Percentiles rank a stretch among this genome's conserved stretches.
Evolutionary conservation across 2,329 filamentous ascomycete species (phyloP).

Genomic region (Paracoccidioides lutzii): DNA sequence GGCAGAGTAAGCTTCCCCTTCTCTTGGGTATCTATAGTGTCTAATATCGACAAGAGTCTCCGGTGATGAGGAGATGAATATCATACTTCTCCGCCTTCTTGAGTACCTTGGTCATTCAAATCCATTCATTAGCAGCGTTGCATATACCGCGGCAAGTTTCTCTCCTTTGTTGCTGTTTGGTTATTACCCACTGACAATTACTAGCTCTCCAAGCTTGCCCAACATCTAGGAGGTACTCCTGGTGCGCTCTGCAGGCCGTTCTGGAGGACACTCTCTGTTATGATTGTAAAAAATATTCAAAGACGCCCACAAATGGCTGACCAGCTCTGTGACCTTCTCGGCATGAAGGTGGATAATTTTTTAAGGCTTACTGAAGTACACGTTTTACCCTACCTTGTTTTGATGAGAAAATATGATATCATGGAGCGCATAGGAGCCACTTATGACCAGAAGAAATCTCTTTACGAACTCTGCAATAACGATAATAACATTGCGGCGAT

Average conservation of each 20-base stretch:
- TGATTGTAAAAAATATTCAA: constrained; percentile 69
- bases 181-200: constrained; percentile 1
- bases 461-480: constrained; percentile 50
- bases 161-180: not conserved
- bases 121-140: constrained; percentile 62
- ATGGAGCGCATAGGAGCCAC: constrained; percentile 71
- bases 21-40: not conserved
- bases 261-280: constrained; percentile 74
- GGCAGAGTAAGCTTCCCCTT: constrained; percentile 44
- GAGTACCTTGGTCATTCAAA: constrained; percentile 81
- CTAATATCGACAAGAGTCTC: constrained; percentile 41
- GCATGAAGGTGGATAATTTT: constrained; percentile 61
- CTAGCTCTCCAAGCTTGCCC: constrained; percentile 58
- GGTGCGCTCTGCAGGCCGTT: constrained; percentile 68
- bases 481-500: constrained; percentile 47
- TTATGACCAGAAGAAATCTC: constrained; percentile 36
- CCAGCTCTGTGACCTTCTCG: constrained; percentile 66
- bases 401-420: constrained; percentile 63
- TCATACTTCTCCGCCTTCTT: constrained; percentile 69
- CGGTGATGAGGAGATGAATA: constrained; percentile 69
- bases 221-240: constrained; percentile 48
- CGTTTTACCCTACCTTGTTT: constrained; percentile 74
- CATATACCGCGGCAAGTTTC: constrained; percentile 60
- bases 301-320: constrained; percentile 70
- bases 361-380: constrained; percentile 59